phyloP scores from a whole-genome alignment of 352 stramenopile species.

The Globisporangium sylvaticum region DNA sequence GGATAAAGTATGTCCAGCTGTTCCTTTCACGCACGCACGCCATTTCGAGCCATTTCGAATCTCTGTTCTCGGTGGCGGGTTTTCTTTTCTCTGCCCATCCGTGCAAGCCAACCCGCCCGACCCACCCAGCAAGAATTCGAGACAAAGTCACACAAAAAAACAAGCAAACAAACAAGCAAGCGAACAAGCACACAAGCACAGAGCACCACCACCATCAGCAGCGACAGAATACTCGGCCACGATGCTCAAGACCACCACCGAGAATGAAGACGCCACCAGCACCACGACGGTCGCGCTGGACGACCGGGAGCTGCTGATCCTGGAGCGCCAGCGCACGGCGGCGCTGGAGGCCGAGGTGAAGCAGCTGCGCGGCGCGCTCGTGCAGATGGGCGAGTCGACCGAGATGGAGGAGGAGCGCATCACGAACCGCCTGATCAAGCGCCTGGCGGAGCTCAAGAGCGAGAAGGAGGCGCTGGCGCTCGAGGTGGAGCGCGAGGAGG shows the following conservation, averaged over 20 bases:
- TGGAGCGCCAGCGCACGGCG: conserved; percentile 75
- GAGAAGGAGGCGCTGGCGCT: conserved; percentile 89
- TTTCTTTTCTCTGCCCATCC: neutral
- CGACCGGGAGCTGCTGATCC: conserved; percentile 51
- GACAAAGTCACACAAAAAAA: neutral
- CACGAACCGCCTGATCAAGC: conserved; percentile 81
- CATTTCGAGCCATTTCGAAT: neutral
- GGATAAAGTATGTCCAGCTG: neutral
- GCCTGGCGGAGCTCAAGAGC: conserved; percentile 68
- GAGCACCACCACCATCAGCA: neutral
- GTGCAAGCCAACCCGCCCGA: neutral
- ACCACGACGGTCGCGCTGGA: conserved; percentile 23
- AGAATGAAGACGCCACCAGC: neutral
- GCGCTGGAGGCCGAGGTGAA: conserved; percentile 66
- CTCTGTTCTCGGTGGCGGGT: conserved; percentile 1
- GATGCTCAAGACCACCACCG: conserved; percentile 1
- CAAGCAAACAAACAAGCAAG: neutral
- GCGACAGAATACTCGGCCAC: neutral
- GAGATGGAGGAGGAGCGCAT: conserved; percentile 84
- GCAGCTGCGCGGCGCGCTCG: conserved; percentile 58
- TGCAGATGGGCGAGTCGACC: conserved; percentile 78
- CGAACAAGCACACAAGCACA: neutral
- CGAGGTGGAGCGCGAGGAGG: conserved; percentile 88
- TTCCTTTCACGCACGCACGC: conserved; percentile 1
- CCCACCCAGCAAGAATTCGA: neutral